A percentile compares a stretch with the other conserved stretches of the same genome.
Conservation (phyloP, 78 protist species). For the Planoprotostelium fungivorum region DNA sequence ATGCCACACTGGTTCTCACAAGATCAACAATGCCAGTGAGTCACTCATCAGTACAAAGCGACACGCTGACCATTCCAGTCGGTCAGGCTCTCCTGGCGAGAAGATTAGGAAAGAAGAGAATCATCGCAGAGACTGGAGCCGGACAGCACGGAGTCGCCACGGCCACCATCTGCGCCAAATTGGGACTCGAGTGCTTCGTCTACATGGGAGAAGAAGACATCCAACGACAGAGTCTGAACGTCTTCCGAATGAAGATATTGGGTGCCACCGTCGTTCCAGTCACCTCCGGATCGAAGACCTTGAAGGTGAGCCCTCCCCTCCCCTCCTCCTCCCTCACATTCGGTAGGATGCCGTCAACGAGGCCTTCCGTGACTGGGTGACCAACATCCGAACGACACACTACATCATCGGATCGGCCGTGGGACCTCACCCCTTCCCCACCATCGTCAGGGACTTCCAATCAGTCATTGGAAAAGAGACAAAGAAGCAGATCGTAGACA, state of each 20-base stretch:
- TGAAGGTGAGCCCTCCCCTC: constrained; percentile 24
- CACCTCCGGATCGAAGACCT: constrained; percentile 58
- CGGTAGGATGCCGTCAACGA: constrained; percentile 38
- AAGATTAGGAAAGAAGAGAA: constrained; percentile 76
- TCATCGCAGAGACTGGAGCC: constrained; percentile 91
- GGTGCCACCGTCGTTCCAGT: constrained; percentile 81
- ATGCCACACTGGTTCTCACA: constrained; percentile 84
- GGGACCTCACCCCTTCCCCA: constrained; percentile 93
- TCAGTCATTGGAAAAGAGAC: constrained; percentile 79
- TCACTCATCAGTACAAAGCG: neutral
- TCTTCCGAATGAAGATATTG: constrained; percentile 83
- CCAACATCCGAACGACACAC: constrained; percentile 50
- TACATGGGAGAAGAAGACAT: constrained; percentile 59
- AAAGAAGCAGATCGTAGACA: constrained; percentile 42
- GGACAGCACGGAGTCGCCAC: constrained; percentile 93
- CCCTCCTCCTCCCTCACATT: neutral
- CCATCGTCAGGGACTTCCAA: constrained; percentile 88
- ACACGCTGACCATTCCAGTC: neutral
- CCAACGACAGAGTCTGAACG: constrained; percentile 76
- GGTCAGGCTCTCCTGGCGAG: constrained; percentile 72
- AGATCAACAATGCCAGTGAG: constrained; percentile 84
- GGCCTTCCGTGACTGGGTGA: constrained; percentile 24
- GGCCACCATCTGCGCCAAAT: constrained; percentile 81
- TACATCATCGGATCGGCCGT: constrained; percentile 85
- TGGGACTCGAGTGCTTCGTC: constrained; percentile 70